Base-by-base conservation (phyloP, 2,329 filamentous ascomycete species). In the Sclerotinia sclerotiorum region DNA sequence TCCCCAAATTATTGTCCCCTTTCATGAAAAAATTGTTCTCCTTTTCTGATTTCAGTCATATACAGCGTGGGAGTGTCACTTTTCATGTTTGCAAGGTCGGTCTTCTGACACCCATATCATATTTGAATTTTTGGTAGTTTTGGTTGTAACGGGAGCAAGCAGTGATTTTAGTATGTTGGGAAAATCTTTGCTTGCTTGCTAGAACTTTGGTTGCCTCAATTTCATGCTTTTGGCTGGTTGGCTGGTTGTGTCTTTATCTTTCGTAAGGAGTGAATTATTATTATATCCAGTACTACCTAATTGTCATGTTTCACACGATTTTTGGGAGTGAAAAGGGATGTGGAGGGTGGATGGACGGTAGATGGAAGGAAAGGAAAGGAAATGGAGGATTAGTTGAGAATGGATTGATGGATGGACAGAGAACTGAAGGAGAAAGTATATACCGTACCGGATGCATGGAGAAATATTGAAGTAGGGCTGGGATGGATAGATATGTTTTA, bases 41-140 rank as follows among this genome's bases (percentile, higher is more conserved):
- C 27, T 32, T 49, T 49, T 61, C 29, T 13, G 21, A n/a, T 49
- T 35, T 61, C 27, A 24, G 27, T 49, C 58, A 49, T 15, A 29
- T 32, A 44, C 32, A 65, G 27, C 62, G 55, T 56, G 32, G 35
- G 27, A 65, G 46, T 32, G 21, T 55, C 51, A 13, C 24, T 21
- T 61, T 61, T 49, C 42, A 61, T 61, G 46, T 64, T 64, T 29
- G n/a, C 54, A 64, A 42, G 46, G 46, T 39, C 48, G 27, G 58
- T 13, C 62, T 65, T 65, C 51, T 54, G 49, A 65, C 62, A 39
- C 55, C 27, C 51, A 65, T 56, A 55, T 65, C 55, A 44, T 56
- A 65, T 17, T 64, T 64, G 61, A 51, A 42, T 1, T 64, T 55
- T 35, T 56, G 62, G 39, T 56, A 32, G 27, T 55, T 65, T 65